A percentile compares a stretch with the other conserved stretches of the same genome.
Conservation (phyloP, 2,329 filamentous ascomycete genomes). For the Leptodontidium sp. region DNA sequence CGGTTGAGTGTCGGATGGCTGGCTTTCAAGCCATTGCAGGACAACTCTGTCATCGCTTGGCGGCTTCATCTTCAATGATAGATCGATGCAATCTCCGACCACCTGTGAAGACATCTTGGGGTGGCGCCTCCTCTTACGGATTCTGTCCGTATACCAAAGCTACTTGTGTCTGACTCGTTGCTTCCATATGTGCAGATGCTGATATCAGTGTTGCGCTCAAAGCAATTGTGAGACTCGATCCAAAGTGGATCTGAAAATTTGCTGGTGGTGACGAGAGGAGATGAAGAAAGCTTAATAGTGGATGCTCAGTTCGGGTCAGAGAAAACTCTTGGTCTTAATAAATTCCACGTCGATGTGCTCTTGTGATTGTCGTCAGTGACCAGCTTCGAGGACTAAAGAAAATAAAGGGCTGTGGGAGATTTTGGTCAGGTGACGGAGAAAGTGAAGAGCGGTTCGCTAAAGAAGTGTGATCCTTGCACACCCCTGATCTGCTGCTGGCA, state of each 20-base stretch:
- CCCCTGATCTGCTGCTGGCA: not conserved
- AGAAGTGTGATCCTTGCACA: not conserved
- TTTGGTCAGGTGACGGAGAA: constrained; percentile 15
- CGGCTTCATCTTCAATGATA: constrained; percentile 8
- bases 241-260: constrained; percentile 9
- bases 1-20: constrained; percentile 47
- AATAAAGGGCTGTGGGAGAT: not conserved
- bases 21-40: constrained; percentile 55
- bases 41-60: constrained; percentile 40
- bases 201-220: not conserved
- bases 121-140: not conserved
- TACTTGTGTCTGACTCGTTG: not conserved
- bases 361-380: not conserved
- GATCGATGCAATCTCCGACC: not conserved
- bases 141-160: not conserved
- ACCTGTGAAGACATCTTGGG: not conserved
- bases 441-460: constrained; percentile 18
- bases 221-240: not conserved
- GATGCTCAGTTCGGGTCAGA: not conserved
- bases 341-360: not conserved
- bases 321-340: not conserved
- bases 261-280: not conserved
- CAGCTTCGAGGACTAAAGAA: not conserved
- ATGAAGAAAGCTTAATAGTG: not conserved
- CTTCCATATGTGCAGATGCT: not conserved